Percentiles rank a stretch among this genome's conserved stretches.
Conservation (phyloP, 306 rosid species). For the Fragaria nilgerrensis region DNA sequence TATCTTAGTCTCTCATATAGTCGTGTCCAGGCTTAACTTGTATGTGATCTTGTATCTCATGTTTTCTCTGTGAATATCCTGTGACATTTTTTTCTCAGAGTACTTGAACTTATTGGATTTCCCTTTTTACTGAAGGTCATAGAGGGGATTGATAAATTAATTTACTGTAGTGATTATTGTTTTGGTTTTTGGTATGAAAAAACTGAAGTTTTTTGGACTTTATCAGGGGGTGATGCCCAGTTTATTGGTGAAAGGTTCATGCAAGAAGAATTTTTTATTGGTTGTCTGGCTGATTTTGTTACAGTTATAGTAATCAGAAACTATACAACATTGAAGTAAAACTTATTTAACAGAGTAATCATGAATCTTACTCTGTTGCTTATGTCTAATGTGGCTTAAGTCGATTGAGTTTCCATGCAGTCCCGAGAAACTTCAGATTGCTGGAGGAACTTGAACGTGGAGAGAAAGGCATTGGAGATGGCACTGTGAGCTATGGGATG, state of each 20-base stretch:
- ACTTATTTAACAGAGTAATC: not conserved
- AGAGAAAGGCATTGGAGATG: constrained; percentile 90
- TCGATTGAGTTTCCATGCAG: constrained; percentile 47
- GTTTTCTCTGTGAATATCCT: not conserved
- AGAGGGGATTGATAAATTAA: not conserved
- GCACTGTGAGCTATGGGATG: constrained; percentile 97
- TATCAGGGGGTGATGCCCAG: not conserved
- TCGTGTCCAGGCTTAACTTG: not conserved
- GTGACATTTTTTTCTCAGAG: not conserved
- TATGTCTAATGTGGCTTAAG: constrained; percentile 16
- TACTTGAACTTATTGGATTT: not conserved
- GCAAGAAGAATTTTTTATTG: not conserved
- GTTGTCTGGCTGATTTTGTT: not conserved
- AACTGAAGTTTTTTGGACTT: not conserved
- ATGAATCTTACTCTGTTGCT: not conserved
- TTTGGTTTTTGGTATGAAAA: not conserved
- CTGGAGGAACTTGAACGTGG: constrained; percentile 99
- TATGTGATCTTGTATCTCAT: not conserved
- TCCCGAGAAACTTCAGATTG: constrained; percentile 98
- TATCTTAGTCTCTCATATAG: not conserved
- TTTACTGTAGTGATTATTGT: not conserved
- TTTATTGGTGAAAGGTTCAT: not conserved
- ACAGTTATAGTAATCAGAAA: not conserved
- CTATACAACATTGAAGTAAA: not conserved
- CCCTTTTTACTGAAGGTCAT: not conserved